Percentiles rank a stretch among this genome's conserved stretches.
phyloP scores from a whole-genome alignment of 257 asterid species.

The Fraxinus anomala region DNA sequence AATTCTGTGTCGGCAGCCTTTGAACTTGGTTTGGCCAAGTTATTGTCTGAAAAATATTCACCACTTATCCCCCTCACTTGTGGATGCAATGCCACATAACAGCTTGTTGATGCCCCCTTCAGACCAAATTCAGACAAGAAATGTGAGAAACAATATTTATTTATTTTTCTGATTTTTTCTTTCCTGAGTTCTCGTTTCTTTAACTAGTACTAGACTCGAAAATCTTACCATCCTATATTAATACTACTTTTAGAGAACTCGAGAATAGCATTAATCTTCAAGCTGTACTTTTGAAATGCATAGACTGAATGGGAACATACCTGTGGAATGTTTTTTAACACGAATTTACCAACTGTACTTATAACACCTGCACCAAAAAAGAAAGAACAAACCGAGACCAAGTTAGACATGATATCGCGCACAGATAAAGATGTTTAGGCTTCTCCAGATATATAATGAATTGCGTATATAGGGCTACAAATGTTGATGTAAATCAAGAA shows the following conservation, averaged over 20 bases:
- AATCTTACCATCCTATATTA: neutral
- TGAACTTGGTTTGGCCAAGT: constrained; percentile 44
- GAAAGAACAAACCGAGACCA: neutral
- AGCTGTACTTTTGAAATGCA: neutral
- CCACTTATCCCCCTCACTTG: constrained; percentile 68
- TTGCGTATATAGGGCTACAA: neutral
- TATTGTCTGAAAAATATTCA: constrained; percentile 62
- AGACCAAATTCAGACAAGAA: neutral
- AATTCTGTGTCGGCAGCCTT: constrained; percentile 48
- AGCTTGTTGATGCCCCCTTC: constrained; percentile 82
- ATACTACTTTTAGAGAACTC: neutral
- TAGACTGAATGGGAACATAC: constrained; percentile 29
- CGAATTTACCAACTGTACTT: constrained; percentile 40
- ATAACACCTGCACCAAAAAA: constrained; percentile 45
- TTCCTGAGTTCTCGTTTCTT: neutral
- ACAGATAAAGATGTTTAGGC: neutral
- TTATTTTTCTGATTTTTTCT: neutral
- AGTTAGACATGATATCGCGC: neutral
- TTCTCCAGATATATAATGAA: neutral
- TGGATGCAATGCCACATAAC: constrained; percentile 75
- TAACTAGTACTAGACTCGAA: neutral
- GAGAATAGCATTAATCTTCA: neutral
- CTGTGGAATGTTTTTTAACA: constrained; percentile 62
- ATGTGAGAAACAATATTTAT: neutral
- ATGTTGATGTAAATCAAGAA: neutral